phyloP scores from a whole-genome alignment of 2,329 filamentous ascomycete genomes.

The Colletotrichum tabaci region DNA sequence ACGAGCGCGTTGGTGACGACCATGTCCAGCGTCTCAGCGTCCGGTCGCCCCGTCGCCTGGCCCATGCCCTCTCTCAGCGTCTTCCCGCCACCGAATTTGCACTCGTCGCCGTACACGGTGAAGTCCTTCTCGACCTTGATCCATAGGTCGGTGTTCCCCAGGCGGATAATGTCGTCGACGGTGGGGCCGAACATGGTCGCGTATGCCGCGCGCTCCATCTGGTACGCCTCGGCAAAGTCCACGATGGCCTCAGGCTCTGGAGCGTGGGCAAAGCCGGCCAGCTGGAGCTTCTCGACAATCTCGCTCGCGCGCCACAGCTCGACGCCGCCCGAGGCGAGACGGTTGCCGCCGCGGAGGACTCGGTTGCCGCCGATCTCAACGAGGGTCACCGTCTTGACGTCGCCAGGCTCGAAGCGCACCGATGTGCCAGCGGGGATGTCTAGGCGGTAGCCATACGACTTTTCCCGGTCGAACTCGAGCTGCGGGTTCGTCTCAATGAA shows the following conservation, averaged over 20 bases:
- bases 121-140: slow-evolving; percentile 89
- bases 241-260: slow-evolving; percentile 73
- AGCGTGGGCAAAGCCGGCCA: slow-evolving; percentile 83
- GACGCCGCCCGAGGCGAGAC: slow-evolving; percentile 80
- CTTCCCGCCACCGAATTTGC: slow-evolving; percentile 95
- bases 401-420: slow-evolving; percentile 93
- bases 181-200: slow-evolving; percentile 94
- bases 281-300: slow-evolving; percentile 77
- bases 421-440: slow-evolving; percentile 94
- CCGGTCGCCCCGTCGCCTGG: slow-evolving; percentile 83
- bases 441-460: slow-evolving; percentile 86
- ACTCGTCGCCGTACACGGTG: slow-evolving; percentile 91
- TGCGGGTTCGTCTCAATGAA: slow-evolving; percentile 96
- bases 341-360: slow-evolving; percentile 88
- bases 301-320: slow-evolving; percentile 74
- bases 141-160: slow-evolving; percentile 91
- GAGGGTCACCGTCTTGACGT: slow-evolving; percentile 89
- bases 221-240: slow-evolving; percentile 71
- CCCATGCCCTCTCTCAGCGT: slow-evolving; percentile 96
- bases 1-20: slow-evolving; percentile 93
- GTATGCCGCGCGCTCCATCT: slow-evolving; percentile 85
- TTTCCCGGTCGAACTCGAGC: slow-evolving; percentile 87
- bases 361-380: slow-evolving; percentile 89
- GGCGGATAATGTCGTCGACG: slow-evolving; percentile 84
- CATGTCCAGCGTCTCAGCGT: slow-evolving; percentile 83